Conservation (phyloP, 495 filamentous ascomycete species). For the Xylaria cubensis region DNA sequence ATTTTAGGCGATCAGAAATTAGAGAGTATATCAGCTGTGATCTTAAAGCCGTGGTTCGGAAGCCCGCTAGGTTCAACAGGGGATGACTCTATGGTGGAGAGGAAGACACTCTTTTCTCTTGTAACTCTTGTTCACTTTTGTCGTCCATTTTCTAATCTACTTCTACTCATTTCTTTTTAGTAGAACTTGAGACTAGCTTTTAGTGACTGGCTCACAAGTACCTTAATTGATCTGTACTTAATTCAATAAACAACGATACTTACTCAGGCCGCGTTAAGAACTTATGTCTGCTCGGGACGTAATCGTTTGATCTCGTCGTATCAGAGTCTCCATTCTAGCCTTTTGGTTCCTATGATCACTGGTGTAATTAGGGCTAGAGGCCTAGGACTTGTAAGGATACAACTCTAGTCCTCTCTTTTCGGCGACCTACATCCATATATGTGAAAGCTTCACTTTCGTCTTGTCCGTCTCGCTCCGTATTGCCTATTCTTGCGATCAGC, state of each 20-base stretch:
- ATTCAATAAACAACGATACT: neutral
- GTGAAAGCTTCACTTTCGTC: too few species aligned
- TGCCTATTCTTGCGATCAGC: too few species aligned
- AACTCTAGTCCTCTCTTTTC: too few species aligned
- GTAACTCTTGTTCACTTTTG: neutral
- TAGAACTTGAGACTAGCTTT: neutral
- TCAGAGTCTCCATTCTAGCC: neutral
- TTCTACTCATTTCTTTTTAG: neutral
- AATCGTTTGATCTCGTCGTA: neutral
- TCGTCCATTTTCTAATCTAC: neutral
- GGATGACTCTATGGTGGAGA: neutral
- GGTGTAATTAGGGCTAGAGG: neutral
- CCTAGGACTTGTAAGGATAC: neutral
- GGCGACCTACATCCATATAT: too few species aligned
- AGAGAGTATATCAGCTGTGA: neutral
- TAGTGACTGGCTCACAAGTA: neutral
- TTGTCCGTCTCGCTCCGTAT: too few species aligned
- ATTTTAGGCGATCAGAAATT: neutral
- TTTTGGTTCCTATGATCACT: neutral
- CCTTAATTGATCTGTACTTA: neutral
- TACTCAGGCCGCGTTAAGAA: neutral
- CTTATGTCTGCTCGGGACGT: neutral
- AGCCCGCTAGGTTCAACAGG: neutral
- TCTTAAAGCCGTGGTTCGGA: neutral
- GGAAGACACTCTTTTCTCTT: neutral